phyloP scores from a whole-genome alignment of 495 filamentous ascomycete species.

The Penicillium cataractarum region DNA sequence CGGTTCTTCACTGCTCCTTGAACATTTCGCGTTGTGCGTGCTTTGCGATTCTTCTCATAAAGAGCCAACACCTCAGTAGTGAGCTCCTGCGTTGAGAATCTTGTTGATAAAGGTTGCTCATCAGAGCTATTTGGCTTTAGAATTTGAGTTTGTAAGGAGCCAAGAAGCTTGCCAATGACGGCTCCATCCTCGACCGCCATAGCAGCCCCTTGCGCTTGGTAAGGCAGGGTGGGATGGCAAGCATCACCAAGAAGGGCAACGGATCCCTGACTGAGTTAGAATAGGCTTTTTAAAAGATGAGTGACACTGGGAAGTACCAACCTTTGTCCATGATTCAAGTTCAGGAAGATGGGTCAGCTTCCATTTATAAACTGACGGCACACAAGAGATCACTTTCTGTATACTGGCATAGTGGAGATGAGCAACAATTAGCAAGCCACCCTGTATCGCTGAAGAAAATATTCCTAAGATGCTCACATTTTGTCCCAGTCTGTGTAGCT shows the following conservation, averaged over 20 bases:
- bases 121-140: not conserved
- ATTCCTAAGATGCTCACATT: not conserved
- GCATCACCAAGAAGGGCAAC: not conserved
- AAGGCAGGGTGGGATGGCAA: not conserved
- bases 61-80: not conserved
- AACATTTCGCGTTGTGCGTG: not conserved
- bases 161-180: not conserved
- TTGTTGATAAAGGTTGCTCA: not conserved
- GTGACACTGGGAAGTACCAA: not conserved
- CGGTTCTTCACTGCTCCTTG: not conserved
- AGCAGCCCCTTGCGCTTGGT: conserved; percentile 1
- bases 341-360: not conserved
- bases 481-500: not conserved
- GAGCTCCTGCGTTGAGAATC: not conserved
- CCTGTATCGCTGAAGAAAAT: not conserved
- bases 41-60: not conserved
- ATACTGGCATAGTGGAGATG: not conserved
- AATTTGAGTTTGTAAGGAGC: not conserved
- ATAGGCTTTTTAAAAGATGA: not conserved
- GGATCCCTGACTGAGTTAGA: not conserved
- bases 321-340: not conserved
- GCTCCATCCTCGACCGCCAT: not conserved
- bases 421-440: not conserved
- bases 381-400: not conserved
- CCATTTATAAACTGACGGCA: not conserved